Evolutionary conservation across 2,329 filamentous ascomycete species (phyloP).

Genomic region (Diplodia scrobiculata): DNA sequence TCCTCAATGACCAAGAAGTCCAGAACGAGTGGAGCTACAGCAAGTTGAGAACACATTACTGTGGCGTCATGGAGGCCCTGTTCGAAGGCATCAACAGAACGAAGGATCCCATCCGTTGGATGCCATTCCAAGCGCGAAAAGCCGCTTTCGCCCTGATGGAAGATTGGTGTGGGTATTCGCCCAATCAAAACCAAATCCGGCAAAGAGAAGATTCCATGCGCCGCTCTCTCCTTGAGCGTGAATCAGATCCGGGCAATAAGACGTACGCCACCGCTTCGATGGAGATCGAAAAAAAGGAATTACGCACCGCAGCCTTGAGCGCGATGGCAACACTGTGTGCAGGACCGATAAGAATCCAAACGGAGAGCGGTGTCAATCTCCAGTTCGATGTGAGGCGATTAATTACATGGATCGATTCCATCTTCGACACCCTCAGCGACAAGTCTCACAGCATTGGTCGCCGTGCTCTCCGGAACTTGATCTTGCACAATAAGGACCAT

Average conservation of each 20-base stretch:
- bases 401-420: constrained; percentile 92
- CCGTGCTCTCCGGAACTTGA: constrained; percentile 83
- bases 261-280: constrained; percentile 82
- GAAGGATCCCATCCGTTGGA: constrained; percentile 84
- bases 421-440: constrained; percentile 90
- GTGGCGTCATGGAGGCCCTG: constrained; percentile 86
- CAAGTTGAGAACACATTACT: constrained; percentile 87
- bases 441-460: constrained; percentile 88
- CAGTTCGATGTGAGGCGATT: constrained; percentile 92
- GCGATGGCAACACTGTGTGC: constrained; percentile 93
- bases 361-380: constrained; percentile 81
- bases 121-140: constrained; percentile 94
- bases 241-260: constrained; percentile 70
- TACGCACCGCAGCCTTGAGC: constrained; percentile 85
- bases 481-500: constrained; percentile 86
- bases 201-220: constrained; percentile 85
- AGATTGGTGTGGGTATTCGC: constrained; percentile 97
- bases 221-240: constrained; percentile 78
- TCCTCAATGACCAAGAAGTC: constrained; percentile 90
- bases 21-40: constrained; percentile 95
- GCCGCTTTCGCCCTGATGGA: constrained; percentile 97
- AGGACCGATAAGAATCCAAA: constrained; percentile 79
- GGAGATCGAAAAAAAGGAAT: constrained; percentile 94
- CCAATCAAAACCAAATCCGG: constrained; percentile 80
- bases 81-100: constrained; percentile 89